These are phyloP conservation scores for Starmera amethionina DNA, from an alignment of 805 yeast genomes.

Conservation along the genomic window DNA sequence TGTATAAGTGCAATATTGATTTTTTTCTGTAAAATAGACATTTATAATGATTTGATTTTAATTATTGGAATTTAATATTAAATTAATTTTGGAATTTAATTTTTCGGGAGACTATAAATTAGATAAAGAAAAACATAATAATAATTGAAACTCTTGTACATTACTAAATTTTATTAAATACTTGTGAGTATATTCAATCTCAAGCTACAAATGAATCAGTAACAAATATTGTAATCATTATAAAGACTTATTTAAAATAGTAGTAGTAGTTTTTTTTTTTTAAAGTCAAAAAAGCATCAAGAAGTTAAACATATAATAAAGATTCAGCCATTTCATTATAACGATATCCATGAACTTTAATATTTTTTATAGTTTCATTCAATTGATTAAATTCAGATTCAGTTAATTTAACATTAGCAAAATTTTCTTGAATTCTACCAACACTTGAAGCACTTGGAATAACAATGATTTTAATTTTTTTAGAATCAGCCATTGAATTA, in stretches of 20 bases:
- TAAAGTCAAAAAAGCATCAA: no score
- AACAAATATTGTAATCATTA: no score
- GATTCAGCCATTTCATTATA: slow-evolving; percentile 26
- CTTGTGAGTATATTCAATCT: no score
- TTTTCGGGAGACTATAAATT: background rate
- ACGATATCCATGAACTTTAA: slow-evolving; percentile 48
- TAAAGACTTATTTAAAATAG: no score
- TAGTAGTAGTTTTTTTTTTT: no score
- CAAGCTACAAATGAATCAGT: no score
- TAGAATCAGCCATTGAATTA: slow-evolving; percentile 13
- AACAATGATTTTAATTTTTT: slow-evolving; percentile 53
- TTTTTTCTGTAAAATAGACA: slow-evolving; percentile 31
- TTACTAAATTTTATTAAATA: no score
- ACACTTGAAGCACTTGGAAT: slow-evolving; percentile 70
- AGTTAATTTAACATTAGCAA: slow-evolving; percentile 34
- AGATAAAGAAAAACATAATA: no score
- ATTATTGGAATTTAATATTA: no score
- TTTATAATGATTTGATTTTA: background rate
- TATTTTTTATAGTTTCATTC: slow-evolving; percentile 30
- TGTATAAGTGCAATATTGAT: slow-evolving; percentile 77
- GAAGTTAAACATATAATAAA: slow-evolving; percentile 3
- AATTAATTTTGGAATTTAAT: no score
- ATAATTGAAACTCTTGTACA: no score
- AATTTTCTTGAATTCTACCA: slow-evolving; percentile 53
- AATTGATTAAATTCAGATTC: slow-evolving; percentile 50